phyloP scores from a whole-genome alignment of 768 basidiomycete species.

The Cystobasidium tubakii region DNA sequence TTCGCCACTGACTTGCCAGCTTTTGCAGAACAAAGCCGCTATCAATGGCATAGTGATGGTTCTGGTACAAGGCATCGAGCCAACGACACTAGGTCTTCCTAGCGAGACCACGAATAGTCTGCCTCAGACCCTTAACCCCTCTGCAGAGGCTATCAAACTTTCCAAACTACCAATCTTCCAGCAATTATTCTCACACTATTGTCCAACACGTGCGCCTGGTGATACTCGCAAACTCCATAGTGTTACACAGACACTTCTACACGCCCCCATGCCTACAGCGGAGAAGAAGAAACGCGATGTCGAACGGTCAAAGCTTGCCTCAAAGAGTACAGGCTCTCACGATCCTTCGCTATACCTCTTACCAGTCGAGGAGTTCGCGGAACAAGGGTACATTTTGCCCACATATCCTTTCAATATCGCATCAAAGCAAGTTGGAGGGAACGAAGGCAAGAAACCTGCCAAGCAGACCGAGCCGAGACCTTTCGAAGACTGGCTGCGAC shows the following conservation, averaged over 20 bases:
- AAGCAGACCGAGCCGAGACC: conserved; percentile 10
- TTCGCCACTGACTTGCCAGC: conserved; percentile 2
- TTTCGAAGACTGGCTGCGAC: conserved; percentile 43
- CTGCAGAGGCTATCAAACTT: background rate
- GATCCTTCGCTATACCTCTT: conserved; percentile 68
- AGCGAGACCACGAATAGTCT: conserved; percentile 59
- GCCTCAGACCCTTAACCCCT: conserved; percentile 55
- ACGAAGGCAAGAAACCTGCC: background rate
- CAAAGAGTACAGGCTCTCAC: conserved; percentile 46
- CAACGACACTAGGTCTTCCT: conserved; percentile 62
- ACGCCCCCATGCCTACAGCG: conserved; percentile 67
- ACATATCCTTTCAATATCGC: conserved; percentile 63
- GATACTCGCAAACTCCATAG: conserved; percentile 79
- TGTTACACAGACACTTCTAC: conserved; percentile 74
- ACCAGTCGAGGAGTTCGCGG: conserved; percentile 76
- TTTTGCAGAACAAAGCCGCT: conserved; percentile 60
- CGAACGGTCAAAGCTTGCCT: conserved; percentile 44
- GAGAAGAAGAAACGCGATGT: conserved; percentile 66
- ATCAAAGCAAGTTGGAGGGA: background rate
- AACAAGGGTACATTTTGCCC: conserved; percentile 87
- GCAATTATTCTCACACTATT: conserved; percentile 76
- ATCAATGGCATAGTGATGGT: conserved; percentile 74
- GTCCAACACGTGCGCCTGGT: conserved; percentile 86
- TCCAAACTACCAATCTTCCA: conserved; percentile 60
- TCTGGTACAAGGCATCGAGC: conserved; percentile 78